Evolutionary conservation across 2,329 filamentous ascomycete genomes (phyloP), one percentile per base, ranked within the genome.

Genomic region (Hypocrella siamensis): DNA sequence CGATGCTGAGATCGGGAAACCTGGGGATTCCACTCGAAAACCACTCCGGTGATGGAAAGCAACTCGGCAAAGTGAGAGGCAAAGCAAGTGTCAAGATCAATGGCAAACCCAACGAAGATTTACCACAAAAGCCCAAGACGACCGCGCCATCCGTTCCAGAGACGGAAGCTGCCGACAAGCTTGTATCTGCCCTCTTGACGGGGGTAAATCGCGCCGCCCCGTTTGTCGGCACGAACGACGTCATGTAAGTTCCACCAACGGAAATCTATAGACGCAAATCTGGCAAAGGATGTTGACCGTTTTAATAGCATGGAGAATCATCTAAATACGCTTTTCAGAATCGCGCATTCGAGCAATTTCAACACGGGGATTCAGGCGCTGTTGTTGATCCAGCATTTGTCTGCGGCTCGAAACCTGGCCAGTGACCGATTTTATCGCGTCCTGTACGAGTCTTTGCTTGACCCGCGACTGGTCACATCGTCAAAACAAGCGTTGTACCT

Each of bases 281-380:
- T 12, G 25, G 9, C 9, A 27, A 27, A 12, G 25, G 7, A 10
- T 12, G 14, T n/a, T 18, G 3, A 16, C 19, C 11, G 17, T 28
- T 17, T 27, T 4, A 33, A 26, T 33, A 80, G 75, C 17, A 72
- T 96, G 41, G 82, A 92, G 47, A 75, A 78, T 36, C 88, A 98
- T 48, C 71, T 98, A 35, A 80, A 96, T 49, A 94, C 88, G 3
- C 68, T 98, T 17, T 98, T 94, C 67, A 78, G 75, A 45, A 90
- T 98, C 46, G 93, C 90, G 0, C 90, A 98, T 56, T 96, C 88
- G 1, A 84, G 88, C 35, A 98, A 98, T 55, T 96, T 98, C 68
- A 98, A 96, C 58, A 98, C 90, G 1, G 90, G 85, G 49, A 83
- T 98, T 24, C 90, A 98, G 56, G 88, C 90, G 21, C 69, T 98